Conservation (phyloP, 495 filamentous ascomycete genomes). For the Aspergillus coremiiformis region DNA sequence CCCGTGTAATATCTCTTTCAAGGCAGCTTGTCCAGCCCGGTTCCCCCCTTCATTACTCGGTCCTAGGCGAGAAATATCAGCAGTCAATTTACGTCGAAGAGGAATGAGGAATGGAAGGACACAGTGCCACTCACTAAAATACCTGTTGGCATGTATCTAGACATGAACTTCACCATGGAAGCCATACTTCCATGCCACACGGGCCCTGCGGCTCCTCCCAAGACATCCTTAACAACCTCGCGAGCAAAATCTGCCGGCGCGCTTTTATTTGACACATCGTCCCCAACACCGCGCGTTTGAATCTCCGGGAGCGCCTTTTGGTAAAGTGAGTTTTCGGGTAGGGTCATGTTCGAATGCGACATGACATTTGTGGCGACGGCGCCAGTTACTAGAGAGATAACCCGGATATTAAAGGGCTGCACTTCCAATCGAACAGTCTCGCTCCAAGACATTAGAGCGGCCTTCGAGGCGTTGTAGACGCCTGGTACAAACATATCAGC, state of each 20-base stretch:
- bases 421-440: constrained; percentile 28
- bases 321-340: constrained; percentile 7
- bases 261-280: not conserved
- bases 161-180: not conserved
- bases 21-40: not conserved
- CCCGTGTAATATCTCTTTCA: not conserved
- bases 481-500: constrained; percentile 5
- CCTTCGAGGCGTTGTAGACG: constrained; percentile 24
- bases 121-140: not conserved
- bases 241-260: not conserved
- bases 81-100: not conserved
- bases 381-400: constrained; percentile 35
- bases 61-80: not conserved
- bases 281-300: not conserved
- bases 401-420: constrained; percentile 22
- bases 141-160: not conserved
- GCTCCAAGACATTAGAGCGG: constrained; percentile 14
- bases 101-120: not conserved
- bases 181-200: constrained; percentile 4
- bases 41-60: not conserved
- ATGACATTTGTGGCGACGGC: constrained; percentile 9
- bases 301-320: not conserved
- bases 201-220: not conserved
- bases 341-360: not conserved
- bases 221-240: constrained; percentile 7